These are phyloP conservation scores for Gaultheria prostrata DNA, from an alignment of 148 eudicot species.

Conservation along the genomic window DNA sequence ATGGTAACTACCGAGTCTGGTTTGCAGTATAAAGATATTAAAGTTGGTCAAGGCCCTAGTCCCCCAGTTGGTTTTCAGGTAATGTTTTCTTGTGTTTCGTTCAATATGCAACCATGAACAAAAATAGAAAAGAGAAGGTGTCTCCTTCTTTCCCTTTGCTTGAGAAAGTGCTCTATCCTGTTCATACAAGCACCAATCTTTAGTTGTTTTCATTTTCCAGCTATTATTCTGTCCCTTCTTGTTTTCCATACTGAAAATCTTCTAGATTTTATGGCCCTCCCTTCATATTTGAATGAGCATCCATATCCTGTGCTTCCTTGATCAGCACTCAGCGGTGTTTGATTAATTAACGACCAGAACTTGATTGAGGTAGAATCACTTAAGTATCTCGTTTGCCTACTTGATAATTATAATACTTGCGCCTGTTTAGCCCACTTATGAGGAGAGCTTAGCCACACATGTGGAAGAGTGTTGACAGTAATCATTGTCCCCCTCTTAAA, in stretches of 20 bases:
- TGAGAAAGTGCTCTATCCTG: background rate
- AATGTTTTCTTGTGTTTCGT: background rate
- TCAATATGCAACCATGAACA: background rate
- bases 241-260: background rate
- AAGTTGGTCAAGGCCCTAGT: conserved; percentile 81
- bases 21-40: conserved; percentile 91
- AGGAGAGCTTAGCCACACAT: too few species aligned
- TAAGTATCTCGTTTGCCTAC: background rate
- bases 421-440: too few species aligned
- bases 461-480: too few species aligned
- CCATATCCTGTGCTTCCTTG: background rate
- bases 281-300: background rate
- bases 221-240: background rate
- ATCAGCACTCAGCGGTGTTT: background rate
- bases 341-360: background rate
- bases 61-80: conserved; percentile 99
- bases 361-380: background rate
- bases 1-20: conserved; percentile 97
- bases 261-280: background rate
- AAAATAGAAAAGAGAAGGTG: background rate
- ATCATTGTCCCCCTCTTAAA: too few species aligned
- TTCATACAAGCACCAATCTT: background rate
- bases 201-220: background rate
- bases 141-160: background rate
- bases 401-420: too few species aligned